Evolutionary conservation across 2,329 filamentous ascomycete species (phyloP).

Genomic region (Volutella citrinella): DNA sequence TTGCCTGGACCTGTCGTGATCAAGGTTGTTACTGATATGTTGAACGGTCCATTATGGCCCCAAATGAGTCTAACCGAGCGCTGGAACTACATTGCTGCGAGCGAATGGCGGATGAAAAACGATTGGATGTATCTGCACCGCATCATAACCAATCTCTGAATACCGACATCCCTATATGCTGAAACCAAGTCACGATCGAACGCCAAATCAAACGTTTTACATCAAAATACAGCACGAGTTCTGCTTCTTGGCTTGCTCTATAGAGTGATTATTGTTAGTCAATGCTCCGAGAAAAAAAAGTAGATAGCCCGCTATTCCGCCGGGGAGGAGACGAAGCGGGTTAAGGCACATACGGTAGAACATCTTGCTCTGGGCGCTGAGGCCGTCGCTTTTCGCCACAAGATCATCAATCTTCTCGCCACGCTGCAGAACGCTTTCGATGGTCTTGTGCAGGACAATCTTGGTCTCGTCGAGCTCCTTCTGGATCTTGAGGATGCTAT

Average conservation of each 20-base stretch:
- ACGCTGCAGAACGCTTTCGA: slow-evolving; percentile 79
- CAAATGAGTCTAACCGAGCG: slow-evolving; percentile 14
- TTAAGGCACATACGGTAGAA: slow-evolving; percentile 72
- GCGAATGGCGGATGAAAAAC: slow-evolving; percentile 23
- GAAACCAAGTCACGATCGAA: slow-evolving; percentile 29
- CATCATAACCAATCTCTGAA: slow-evolving; percentile 32
- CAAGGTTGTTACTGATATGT: too few relatives aligned
- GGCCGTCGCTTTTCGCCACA: slow-evolving; percentile 86
- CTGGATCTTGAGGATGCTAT: slow-evolving; percentile 94
- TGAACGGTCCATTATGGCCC: too few relatives aligned
- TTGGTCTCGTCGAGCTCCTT: slow-evolving; percentile 97
- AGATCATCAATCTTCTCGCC: slow-evolving; percentile 96
- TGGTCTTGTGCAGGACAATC: slow-evolving; percentile 95
- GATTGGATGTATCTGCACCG: slow-evolving; percentile 25
- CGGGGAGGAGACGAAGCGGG: neutral
- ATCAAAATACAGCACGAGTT: slow-evolving; percentile 74
- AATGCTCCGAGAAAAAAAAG: too few relatives aligned
- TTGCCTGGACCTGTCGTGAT: too few relatives aligned
- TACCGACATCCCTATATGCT: slow-evolving; percentile 25
- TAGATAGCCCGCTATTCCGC: too few relatives aligned
- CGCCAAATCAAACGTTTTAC: slow-evolving; percentile 43
- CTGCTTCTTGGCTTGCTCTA: slow-evolving; percentile 72
- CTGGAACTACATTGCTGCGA: slow-evolving; percentile 18
- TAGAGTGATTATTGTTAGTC: slow-evolving; percentile 6
- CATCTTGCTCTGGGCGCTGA: slow-evolving; percentile 94